Evolutionary conservation across 768 basidiomycete genomes (phyloP).

Genomic region (Heimioporus sp.): DNA sequence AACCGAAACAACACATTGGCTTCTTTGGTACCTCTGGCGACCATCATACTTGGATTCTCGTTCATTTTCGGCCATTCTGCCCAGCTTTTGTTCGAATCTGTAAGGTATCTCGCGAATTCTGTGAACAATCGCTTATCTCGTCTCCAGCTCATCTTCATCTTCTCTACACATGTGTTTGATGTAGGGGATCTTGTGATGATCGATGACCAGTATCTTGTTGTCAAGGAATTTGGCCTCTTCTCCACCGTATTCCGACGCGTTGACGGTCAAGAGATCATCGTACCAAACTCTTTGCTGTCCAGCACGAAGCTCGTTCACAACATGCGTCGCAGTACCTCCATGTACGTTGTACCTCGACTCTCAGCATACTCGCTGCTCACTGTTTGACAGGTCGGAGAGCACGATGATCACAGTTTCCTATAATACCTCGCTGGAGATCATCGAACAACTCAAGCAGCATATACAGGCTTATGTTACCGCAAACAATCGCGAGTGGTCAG

Average conservation of each 20-base stretch:
- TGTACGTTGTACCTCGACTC: constrained; percentile 40
- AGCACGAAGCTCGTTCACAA: constrained; percentile 77
- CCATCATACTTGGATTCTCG: constrained; percentile 78
- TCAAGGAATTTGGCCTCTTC: constrained; percentile 78
- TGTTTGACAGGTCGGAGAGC: constrained; percentile 55
- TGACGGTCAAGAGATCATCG: constrained; percentile 78
- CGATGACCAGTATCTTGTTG: constrained; percentile 47
- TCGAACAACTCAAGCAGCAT: constrained; percentile 63
- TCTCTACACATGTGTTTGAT: constrained; percentile 84
- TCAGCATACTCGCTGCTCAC: constrained; percentile 4
- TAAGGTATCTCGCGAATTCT: constrained; percentile 29
- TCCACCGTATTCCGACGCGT: constrained; percentile 78
- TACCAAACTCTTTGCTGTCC: constrained; percentile 71
- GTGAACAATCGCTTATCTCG: not conserved
- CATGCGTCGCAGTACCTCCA: constrained; percentile 69
- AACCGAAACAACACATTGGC: constrained; percentile 60
- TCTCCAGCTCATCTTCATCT: constrained; percentile 74
- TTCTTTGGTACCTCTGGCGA: constrained; percentile 76
- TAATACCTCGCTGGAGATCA: constrained; percentile 64
- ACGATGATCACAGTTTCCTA: constrained; percentile 66
- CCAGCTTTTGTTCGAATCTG: constrained; percentile 75
- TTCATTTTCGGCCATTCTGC: constrained; percentile 86
- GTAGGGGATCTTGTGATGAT: constrained; percentile 83
- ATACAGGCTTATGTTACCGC: constrained; percentile 57
- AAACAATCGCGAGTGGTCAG: constrained; percentile 75